Conservation (phyloP, 495 filamentous ascomycete genomes). For the Chaetomium cochliodes region DNA sequence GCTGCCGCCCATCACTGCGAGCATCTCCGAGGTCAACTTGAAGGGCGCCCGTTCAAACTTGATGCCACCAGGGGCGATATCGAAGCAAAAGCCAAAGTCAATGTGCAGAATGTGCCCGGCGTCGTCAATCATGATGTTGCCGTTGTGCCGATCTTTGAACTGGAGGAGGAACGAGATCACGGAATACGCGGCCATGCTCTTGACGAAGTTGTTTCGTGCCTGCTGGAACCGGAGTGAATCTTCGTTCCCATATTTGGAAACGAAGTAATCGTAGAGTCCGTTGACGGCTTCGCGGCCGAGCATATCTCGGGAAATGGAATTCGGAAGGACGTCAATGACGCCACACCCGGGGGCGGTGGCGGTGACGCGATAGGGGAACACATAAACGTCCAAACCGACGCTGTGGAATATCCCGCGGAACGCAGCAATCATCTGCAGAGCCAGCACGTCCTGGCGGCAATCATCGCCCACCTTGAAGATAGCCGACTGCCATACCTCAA, state of each 20-base stretch:
- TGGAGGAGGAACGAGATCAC: slow-evolving; percentile 95
- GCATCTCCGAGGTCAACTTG: slow-evolving; percentile 96
- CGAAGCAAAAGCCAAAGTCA: slow-evolving; percentile 99
- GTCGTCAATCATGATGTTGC: slow-evolving; percentile 99
- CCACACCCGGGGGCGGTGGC: slow-evolving; percentile 98
- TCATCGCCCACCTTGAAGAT: slow-evolving; percentile 99
- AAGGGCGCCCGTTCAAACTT: slow-evolving; percentile 97
- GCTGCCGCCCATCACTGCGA: slow-evolving; percentile 93
- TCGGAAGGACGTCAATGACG: slow-evolving; percentile 95
- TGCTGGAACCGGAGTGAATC: slow-evolving; percentile 93
- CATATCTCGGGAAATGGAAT: slow-evolving; percentile 98
- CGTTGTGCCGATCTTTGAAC: slow-evolving; percentile 99
- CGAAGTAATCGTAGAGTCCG: slow-evolving; percentile 95
- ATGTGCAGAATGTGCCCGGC: slow-evolving; percentile 97
- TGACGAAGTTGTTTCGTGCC: slow-evolving; percentile 94
- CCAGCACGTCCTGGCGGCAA: slow-evolving; percentile 94
- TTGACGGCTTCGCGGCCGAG: slow-evolving; percentile 96
- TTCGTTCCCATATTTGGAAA: slow-evolving; percentile 94
- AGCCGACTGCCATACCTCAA: slow-evolving; percentile 96
- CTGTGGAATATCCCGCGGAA: slow-evolving; percentile 95
- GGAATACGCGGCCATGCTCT: slow-evolving; percentile 99
- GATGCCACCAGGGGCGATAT: slow-evolving; percentile 94
- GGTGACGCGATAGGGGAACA: slow-evolving; percentile 95
- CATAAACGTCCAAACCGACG: slow-evolving; percentile 92
- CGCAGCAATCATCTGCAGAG: slow-evolving; percentile 94